Conservation (phyloP, 2,329 filamentous ascomycete genomes). For the Fusarium agapanthi region DNA sequence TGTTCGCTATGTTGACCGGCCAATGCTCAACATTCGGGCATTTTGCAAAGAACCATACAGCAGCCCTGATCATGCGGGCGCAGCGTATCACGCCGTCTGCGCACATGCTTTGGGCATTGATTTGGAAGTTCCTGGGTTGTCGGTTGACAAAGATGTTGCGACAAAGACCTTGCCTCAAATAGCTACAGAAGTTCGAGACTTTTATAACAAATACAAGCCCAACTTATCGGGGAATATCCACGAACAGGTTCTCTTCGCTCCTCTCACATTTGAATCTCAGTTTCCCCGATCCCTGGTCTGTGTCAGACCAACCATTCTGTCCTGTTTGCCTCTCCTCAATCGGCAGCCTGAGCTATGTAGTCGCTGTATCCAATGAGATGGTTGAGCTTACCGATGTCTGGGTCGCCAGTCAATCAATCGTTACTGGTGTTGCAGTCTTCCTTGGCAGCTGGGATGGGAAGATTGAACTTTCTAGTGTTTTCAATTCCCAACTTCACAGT, state of each 20-base stretch:
- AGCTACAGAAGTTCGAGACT: background rate
- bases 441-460: background rate
- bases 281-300: background rate
- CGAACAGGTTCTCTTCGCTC: background rate
- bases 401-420: background rate
- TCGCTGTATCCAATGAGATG: rapidly evolving
- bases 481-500: background rate
- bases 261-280: background rate
- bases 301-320: background rate
- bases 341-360: background rate
- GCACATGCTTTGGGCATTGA: background rate
- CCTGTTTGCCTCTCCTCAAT: background rate
- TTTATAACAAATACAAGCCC: background rate
- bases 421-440: background rate
- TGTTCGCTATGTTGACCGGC: background rate
- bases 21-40: background rate
- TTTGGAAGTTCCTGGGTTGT: background rate
- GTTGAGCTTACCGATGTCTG: background rate
- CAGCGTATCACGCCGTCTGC: background rate
- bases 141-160: rapidly evolving
- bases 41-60: background rate
- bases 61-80: background rate
- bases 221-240: rapidly evolving
- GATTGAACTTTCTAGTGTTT: background rate
- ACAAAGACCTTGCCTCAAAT: background rate